Evolutionary conservation across 305 asterid genomes (phyloP).

Genomic region (Rubia peregrina): DNA sequence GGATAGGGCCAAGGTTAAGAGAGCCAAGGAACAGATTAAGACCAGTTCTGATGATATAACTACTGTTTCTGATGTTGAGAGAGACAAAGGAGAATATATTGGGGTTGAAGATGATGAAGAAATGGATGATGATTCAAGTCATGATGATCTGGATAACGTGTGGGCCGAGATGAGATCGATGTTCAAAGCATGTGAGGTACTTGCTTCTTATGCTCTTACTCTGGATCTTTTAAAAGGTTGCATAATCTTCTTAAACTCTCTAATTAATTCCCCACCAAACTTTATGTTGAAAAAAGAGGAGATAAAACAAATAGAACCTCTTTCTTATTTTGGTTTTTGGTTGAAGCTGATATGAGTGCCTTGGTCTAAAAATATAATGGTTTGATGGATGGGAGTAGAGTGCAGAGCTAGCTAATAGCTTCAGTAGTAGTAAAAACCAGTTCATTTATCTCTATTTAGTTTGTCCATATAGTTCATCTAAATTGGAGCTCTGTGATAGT

Average conservation of each 20-base stretch:
- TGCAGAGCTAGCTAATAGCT: not conserved
- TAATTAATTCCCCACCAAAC: not conserved
- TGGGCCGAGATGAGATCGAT: slow-evolving; percentile 71
- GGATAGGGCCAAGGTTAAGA: not conserved
- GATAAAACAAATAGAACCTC: not conserved
- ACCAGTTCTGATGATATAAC: not conserved
- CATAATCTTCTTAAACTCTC: not conserved
- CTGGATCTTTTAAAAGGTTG: not conserved
- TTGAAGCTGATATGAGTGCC: not conserved
- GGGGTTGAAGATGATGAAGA: slow-evolving; percentile 46
- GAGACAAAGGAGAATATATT: slow-evolving; percentile 31
- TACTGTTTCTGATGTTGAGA: not conserved
- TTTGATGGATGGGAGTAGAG: not conserved
- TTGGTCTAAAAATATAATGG: not conserved
- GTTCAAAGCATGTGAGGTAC: slow-evolving; percentile 56
- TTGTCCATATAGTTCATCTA: not conserved
- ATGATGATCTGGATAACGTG: slow-evolving; percentile 56
- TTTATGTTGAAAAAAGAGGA: not conserved
- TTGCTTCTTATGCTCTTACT: not conserved
- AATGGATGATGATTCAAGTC: slow-evolving; percentile 29
- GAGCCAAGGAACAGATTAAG: slow-evolving; percentile 1
- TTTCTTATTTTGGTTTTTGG: not conserved
- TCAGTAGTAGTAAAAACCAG: not conserved
- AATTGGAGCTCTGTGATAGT: not conserved
- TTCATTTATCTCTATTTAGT: not conserved